Evolutionary conservation across 768 basidiomycete species (phyloP).

Genomic region (Zangia roseola): DNA sequence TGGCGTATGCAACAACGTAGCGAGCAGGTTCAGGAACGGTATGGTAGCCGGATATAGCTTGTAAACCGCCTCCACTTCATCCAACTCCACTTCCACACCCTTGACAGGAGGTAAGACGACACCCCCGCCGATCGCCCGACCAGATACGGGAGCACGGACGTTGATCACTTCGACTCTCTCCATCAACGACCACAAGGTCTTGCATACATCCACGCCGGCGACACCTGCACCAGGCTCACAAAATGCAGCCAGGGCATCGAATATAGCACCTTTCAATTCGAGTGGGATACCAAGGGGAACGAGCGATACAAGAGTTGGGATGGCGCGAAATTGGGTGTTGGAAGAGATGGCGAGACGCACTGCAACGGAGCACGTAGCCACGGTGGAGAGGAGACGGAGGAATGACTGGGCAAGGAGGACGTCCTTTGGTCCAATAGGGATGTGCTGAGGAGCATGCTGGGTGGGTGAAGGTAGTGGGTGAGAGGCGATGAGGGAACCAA

Average conservation of each 20-base stretch:
- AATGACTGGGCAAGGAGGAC: constrained; percentile 79
- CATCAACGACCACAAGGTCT: constrained; percentile 80
- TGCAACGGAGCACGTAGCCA: constrained; percentile 70
- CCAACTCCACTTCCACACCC: constrained; percentile 84
- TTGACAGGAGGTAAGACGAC: constrained; percentile 52
- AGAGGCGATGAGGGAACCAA: constrained; percentile 27
- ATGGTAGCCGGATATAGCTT: constrained; percentile 86
- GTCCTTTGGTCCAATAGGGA: constrained; percentile 63
- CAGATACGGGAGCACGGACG: constrained; percentile 48
- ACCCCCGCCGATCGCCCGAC: constrained; percentile 26
- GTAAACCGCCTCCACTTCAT: constrained; percentile 79
- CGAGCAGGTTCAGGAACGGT: constrained; percentile 81
- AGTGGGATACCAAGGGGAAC: constrained; percentile 80
- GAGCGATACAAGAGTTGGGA: constrained; percentile 75
- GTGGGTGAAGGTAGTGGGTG: constrained; percentile 31
- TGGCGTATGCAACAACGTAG: constrained; percentile 79
- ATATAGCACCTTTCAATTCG: constrained; percentile 86
- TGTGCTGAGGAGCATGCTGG: constrained; percentile 41
- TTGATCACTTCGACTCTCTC: constrained; percentile 84
- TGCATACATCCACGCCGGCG: constrained; percentile 76
- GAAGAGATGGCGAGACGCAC: constrained; percentile 77
- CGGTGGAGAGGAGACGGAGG: constrained; percentile 73
- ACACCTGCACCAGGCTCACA: constrained; percentile 75
- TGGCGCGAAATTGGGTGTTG: constrained; percentile 76
- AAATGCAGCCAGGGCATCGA: constrained; percentile 80